Evolutionary conservation across 2,329 filamentous ascomycete genomes (phyloP).

Genomic region (Cryphonectria parasitica): DNA sequence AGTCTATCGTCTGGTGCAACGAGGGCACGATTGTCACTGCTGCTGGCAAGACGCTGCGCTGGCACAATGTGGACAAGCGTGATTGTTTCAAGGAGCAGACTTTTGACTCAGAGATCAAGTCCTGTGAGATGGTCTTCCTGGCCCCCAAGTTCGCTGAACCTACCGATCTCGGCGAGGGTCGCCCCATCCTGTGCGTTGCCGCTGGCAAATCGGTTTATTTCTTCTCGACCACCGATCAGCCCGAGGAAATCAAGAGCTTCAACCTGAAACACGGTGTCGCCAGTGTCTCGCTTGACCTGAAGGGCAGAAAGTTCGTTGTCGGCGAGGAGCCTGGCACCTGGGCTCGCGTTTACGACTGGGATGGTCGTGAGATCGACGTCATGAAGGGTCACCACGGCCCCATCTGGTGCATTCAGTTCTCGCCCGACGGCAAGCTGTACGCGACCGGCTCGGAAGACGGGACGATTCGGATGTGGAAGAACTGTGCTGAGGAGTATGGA

Average conservation of each 20-base stretch:
- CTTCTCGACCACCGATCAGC: slow-evolving; percentile 77
- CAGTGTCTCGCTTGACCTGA: slow-evolving; percentile 85
- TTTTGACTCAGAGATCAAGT: slow-evolving; percentile 85
- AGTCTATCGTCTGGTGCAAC: slow-evolving; percentile 92
- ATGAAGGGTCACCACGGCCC: slow-evolving; percentile 97
- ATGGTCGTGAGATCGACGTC: slow-evolving; percentile 82
- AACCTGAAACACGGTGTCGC: slow-evolving; percentile 84
- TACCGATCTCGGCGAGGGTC: slow-evolving; percentile 67
- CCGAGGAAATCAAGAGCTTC: slow-evolving; percentile 75
- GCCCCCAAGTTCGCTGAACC: slow-evolving; percentile 61
- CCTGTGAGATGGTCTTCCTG: slow-evolving; percentile 83
- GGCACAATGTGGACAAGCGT: slow-evolving; percentile 86
- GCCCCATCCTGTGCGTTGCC: slow-evolving; percentile 80
- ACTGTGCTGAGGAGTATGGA: slow-evolving; percentile 67
- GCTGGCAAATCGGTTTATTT: slow-evolving; percentile 96
- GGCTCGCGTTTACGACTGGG: slow-evolving; percentile 93
- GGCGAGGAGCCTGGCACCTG: slow-evolving; percentile 92
- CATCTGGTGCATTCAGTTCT: slow-evolving; percentile 95
- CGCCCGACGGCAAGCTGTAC: slow-evolving; percentile 93
- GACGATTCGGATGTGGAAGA: slow-evolving; percentile 91
- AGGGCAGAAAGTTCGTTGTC: slow-evolving; percentile 81
- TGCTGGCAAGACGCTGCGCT: slow-evolving; percentile 87
- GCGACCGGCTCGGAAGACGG: slow-evolving; percentile 96
- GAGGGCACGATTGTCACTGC: slow-evolving; percentile 89
- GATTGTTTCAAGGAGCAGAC: slow-evolving; percentile 75